Evolutionary conservation across 306 rosid species (phyloP), one percentile per base, ranked within the genome.

Genomic region (Dicorynia guianensis): DNA sequence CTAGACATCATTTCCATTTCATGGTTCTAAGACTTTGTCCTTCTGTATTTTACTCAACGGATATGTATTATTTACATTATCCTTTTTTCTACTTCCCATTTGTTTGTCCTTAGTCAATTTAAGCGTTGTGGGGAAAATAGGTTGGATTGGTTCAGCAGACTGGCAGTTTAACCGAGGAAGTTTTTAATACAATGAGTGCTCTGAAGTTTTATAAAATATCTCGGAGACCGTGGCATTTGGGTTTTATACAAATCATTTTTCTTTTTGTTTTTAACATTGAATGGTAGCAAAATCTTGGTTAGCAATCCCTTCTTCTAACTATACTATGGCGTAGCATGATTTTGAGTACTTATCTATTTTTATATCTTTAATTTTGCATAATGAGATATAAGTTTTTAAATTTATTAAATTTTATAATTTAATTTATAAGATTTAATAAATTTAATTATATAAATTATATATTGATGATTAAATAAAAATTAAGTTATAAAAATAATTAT

Each of bases 11-110:
- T 9, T 58, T 72, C 19, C 18, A 59, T 79, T 39, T 67, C 65
- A 5, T 65, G 50, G 61, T 61, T 30, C 65, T 11, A 59, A 67
- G 69, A 69, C 63, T 67, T 42, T 14, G 38, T 61, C 64, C 68
- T 67, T 77, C 54, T 59, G 50, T 67, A 50, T 55, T 73, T 10
- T 13, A 52, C 60, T 10, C 59, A 65, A 35, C 47, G 42, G 18
- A 71, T 38, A 46, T 46, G 76, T 56, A 11, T 49, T 70, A 4
- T 71, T 56, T 8, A 55, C 4, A 19, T 54, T 53, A 55, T n/a
- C 44, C 35, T 44, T 68, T 33, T 33, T 44, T 4, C 18, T 17
- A 36, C 62, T 8, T 67, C 20, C 36, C 40, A 35, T 49, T 49
- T 20, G 6, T 0, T 10, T 72, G 36, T 7, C 2, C 33, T 55